Base-by-base conservation (phyloP, 495 filamentous ascomycete species). In the Daldinia decipiens region DNA sequence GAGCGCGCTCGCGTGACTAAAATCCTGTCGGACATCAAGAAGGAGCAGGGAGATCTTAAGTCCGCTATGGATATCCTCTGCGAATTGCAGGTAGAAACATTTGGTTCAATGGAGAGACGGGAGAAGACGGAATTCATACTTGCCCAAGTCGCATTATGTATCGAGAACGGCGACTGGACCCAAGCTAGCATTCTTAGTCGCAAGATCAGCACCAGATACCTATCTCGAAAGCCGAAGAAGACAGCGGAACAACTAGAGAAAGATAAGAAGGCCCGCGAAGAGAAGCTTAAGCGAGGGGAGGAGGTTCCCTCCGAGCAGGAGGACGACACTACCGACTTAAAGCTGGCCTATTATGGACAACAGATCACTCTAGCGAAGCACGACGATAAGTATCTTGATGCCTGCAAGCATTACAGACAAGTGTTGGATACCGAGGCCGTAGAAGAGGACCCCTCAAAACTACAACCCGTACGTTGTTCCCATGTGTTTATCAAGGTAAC, bases 121-220 rank as follows among this genome's bases (percentile, higher is more conserved):
- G 95, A 99, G 79, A 99, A 99, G 90, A 95, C 92, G 12, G 95
- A 98, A 73, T 98, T 99, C 77, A 98, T 99, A 72, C 85, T 99
- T 54, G 93, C 95, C 76, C 95, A 99, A 81, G 95, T 99, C 54
- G 87, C 89, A 12, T 84, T 98, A 56, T 98, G 95, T 84, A 98
- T 99, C 76, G 92, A 98, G 82, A 94, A 90, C 65, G 92, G 90
- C 36, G 95, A 99, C 79, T 99, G 93, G 92, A 95, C 91, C 62
- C 95, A 98, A 80, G 96, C 96, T 24, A 90, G 89, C 59, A 97
- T 99, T 75, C 86, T 99, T 29, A 93, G 91, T 79, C 90, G 95
- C 74, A 99, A 99, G 87, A 97, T 99, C 82, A 94, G 93, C 87
- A 97, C 93, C 66, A 85, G 88, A 67, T 99, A 96, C 78, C 92